Conservation (phyloP, 352 stramenopile genomes). For the Globisporangium lucens region DNA sequence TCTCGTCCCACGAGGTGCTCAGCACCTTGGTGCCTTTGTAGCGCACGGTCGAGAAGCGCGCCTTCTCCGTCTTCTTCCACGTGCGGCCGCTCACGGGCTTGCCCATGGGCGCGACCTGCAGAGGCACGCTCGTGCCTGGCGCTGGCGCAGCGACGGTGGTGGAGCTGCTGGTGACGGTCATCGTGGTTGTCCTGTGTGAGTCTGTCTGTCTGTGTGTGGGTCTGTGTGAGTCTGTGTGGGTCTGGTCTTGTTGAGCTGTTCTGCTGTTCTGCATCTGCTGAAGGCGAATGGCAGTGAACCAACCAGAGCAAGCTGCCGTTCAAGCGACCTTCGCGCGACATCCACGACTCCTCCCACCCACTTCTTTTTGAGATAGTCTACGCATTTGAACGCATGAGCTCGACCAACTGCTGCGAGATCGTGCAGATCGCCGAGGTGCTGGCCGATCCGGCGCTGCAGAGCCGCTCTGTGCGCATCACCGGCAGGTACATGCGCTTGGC, state of each 20-base stretch:
- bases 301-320: conserved; percentile 19
- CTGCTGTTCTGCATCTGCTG: background rate
- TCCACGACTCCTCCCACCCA: background rate
- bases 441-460: conserved; percentile 53
- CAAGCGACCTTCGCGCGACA: conserved; percentile 26
- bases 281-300: conserved; percentile 14
- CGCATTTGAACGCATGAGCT: background rate
- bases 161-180: conserved; percentile 18
- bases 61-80: conserved; percentile 86
- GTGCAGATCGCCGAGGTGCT: conserved; percentile 81
- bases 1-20: conserved; percentile 88
- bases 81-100: conserved; percentile 68
- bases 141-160: conserved; percentile 10
- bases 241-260: background rate
- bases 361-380: background rate
- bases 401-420: conserved; percentile 47
- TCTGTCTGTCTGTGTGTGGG: background rate
- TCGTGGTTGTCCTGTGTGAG: conserved; percentile 2
- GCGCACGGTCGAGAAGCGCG: conserved; percentile 66
- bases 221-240: background rate
- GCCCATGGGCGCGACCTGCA: conserved; percentile 40
- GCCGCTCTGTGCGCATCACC: conserved; percentile 75
- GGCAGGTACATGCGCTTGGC: conserved; percentile 28
- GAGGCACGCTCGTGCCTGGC: conserved; percentile 14
- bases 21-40: conserved; percentile 79